Conservation (phyloP, 495 filamentous ascomycete genomes). For the Poronia punctata region DNA sequence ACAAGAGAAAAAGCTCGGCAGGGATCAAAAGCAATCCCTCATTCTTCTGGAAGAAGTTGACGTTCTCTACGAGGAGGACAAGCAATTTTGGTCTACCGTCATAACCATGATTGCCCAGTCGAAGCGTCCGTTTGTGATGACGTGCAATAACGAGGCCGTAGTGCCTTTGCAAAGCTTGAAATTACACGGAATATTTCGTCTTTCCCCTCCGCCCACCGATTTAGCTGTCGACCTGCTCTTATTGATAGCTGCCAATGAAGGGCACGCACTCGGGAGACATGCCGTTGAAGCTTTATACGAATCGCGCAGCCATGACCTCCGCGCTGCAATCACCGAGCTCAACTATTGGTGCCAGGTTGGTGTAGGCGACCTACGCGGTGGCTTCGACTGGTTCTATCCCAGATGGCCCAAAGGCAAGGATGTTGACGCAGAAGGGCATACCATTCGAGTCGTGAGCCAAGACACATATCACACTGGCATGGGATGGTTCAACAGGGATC, state of each 20-base stretch:
- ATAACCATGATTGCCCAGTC: conserved; percentile 71
- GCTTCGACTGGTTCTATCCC: conserved; percentile 82
- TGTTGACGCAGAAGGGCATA: conserved; percentile 55
- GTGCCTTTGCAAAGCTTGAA: conserved; percentile 63
- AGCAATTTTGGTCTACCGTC: conserved; percentile 85
- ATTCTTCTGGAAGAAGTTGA: conserved; percentile 95
- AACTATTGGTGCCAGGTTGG: conserved; percentile 97
- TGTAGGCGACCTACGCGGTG: conserved; percentile 80
- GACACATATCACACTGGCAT: conserved; percentile 70
- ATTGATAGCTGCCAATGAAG: conserved; percentile 81
- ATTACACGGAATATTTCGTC: conserved; percentile 82
- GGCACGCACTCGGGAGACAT: conserved; percentile 66
- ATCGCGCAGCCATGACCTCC: conserved; percentile 61
- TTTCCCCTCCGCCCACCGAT: conserved; percentile 58
- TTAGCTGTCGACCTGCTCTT: conserved; percentile 74
- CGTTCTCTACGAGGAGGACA: conserved; percentile 88
- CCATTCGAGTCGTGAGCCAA: conserved; percentile 73
- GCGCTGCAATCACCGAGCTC: conserved; percentile 77
- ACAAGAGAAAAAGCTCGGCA: conserved; percentile 32
- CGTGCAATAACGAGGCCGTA: conserved; percentile 80
- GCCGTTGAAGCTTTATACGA: conserved; percentile 64
- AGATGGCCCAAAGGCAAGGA: conserved; percentile 65
- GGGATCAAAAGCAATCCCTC: conserved; percentile 81
- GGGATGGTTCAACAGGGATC: conserved; percentile 65
- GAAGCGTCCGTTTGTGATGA: conserved; percentile 86